Evolutionary conservation across 2,329 filamentous ascomycete species (phyloP).

Genomic region (Ophiostoma australiae): DNA sequence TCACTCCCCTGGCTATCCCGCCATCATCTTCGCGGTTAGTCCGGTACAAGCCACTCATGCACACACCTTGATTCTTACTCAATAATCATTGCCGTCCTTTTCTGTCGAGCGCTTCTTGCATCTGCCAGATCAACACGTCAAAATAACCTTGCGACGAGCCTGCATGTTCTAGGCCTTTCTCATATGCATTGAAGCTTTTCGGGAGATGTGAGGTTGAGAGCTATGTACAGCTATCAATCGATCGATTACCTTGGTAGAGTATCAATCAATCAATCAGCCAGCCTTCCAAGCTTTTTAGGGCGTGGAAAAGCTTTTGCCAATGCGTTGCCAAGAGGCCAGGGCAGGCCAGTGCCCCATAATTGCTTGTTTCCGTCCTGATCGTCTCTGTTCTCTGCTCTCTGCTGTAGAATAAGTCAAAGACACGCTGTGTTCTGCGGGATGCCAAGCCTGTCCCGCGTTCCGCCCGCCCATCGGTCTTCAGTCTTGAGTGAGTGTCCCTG

Average conservation of each 20-base stretch:
- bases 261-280: neutral
- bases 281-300: constrained; percentile 2
- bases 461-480: neutral
- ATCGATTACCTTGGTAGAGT: neutral
- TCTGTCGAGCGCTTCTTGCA: neutral
- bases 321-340: constrained; percentile 2
- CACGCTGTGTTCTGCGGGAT: neutral
- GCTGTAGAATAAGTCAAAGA: neutral
- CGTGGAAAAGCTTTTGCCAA: constrained; percentile 9
- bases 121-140: neutral
- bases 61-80: too few relatives aligned
- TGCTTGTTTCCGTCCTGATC: constrained; percentile 12
- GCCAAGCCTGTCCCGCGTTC: constrained; percentile 13
- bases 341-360: neutral
- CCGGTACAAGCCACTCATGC: neutral
- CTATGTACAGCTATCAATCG: neutral
- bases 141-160: neutral
- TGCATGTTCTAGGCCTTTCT: neutral
- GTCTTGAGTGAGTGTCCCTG: neutral
- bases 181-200: neutral
- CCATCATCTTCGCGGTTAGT: neutral
- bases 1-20: neutral
- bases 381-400: neutral
- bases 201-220: neutral
- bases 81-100: neutral